Percentiles rank a stretch among this genome's conserved stretches.
These are phyloP conservation scores for Podospora didyma DNA, from an alignment of 495 filamentous ascomycete genomes.

Conservation along the genomic window DNA sequence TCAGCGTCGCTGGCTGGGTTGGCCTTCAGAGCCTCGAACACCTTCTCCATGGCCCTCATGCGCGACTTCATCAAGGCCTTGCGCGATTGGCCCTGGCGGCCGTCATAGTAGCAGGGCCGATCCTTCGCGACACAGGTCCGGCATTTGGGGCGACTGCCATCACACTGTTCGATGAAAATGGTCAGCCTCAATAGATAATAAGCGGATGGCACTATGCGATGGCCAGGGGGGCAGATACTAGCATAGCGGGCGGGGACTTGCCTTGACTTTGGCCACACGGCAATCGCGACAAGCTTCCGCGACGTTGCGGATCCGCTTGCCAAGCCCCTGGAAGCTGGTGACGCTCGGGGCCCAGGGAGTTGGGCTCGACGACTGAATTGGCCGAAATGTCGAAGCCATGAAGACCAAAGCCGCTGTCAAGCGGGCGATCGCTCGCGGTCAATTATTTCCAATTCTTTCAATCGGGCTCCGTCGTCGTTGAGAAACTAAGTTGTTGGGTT, in stretches of 20 bases:
- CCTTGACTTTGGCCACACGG: background rate
- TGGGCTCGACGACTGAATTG: background rate
- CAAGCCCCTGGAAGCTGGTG: background rate
- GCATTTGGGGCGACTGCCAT: slow-evolving; percentile 25
- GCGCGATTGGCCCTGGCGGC: slow-evolving; percentile 26
- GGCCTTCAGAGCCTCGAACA: slow-evolving; percentile 18
- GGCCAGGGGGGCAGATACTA: too few species aligned
- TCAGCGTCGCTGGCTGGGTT: slow-evolving; percentile 20
- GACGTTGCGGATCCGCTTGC: background rate
- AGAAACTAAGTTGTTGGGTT: too few species aligned
- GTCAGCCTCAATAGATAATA: background rate
- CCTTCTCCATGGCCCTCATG: slow-evolving; percentile 20
- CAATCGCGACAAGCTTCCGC: background rate
- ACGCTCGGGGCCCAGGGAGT: background rate
- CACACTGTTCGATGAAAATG: slow-evolving; percentile 17
- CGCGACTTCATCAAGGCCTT: slow-evolving; percentile 21
- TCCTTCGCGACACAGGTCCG: slow-evolving; percentile 16
- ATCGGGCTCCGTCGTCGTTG: too few species aligned
- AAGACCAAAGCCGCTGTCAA: background rate
- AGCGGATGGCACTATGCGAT: too few species aligned
- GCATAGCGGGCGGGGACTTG: background rate
- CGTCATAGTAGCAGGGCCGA: slow-evolving; percentile 22
- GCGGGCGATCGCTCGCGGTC: too few species aligned
- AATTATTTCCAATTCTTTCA: too few species aligned
- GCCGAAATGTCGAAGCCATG: background rate